A percentile compares a stretch with the other conserved stretches of the same genome.
Conservation (phyloP, 306 rosid genomes). For the Inga leiocalycina region DNA sequence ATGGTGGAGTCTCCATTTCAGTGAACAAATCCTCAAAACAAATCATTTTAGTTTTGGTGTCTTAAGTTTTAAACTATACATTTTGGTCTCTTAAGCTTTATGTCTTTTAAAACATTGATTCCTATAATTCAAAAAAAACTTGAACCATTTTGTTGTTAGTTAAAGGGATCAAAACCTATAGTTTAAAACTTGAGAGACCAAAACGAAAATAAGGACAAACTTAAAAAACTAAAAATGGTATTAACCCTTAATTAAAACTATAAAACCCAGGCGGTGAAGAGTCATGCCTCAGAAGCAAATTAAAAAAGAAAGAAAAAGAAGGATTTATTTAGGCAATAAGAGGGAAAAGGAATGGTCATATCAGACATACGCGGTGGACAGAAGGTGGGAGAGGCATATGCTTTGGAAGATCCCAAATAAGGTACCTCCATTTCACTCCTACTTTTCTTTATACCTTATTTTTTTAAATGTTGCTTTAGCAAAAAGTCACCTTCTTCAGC, state of each 20-base stretch:
- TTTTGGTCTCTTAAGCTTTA: too few species aligned
- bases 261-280: too few species aligned
- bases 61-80: too few species aligned
- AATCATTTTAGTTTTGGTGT: too few species aligned
- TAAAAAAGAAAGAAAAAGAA: not conserved
- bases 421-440: slow-evolving; percentile 37
- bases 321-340: not conserved
- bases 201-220: too few species aligned
- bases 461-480: slow-evolving; percentile 37
- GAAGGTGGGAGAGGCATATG: slow-evolving; percentile 63
- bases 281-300: not conserved
- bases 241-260: not conserved
- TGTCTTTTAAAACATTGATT: too few species aligned
- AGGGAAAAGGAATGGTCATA: slow-evolving; percentile 30
- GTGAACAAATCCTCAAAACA: not conserved
- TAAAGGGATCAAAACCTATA: too few species aligned
- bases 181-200: too few species aligned
- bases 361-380: slow-evolving; percentile 48
- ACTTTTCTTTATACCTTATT: slow-evolving; percentile 28
- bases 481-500: slow-evolving; percentile 38
- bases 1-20: not conserved
- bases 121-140: too few species aligned
- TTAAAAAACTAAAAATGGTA: accelerated
- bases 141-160: too few species aligned
- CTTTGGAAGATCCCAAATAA: slow-evolving; percentile 71